These are phyloP conservation scores for Begonia fuchsioides DNA, from an alignment of 306 rosid genomes.

Conservation along the genomic window DNA sequence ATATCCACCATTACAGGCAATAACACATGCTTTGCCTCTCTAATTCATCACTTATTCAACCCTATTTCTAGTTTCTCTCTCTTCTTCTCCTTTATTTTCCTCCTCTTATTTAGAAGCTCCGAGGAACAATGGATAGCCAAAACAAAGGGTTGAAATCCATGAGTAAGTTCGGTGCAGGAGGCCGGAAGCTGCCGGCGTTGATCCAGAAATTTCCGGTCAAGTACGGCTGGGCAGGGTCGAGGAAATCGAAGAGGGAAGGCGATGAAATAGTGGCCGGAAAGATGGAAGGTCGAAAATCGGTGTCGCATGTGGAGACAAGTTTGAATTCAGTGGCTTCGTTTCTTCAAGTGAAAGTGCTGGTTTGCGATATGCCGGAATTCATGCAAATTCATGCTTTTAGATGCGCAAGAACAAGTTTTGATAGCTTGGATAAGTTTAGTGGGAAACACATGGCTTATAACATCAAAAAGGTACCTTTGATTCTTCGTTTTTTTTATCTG, in stretches of 20 bases:
- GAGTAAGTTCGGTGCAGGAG: conserved; percentile 38
- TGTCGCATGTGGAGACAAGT: conserved; percentile 59
- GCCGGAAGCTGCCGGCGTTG: conserved; percentile 21
- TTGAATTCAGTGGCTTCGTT: conserved; percentile 42
- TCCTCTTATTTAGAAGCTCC: no score
- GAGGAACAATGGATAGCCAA: conserved; percentile 32
- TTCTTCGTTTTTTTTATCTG: not conserved
- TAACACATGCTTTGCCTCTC: conserved; percentile 58
- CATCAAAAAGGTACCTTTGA: conserved; percentile 63
- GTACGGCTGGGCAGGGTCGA: conserved; percentile 36
- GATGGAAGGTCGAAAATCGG: conserved; percentile 27
- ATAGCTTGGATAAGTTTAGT: conserved; percentile 74
- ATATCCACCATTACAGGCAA: conserved; percentile 32
- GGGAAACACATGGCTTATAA: conserved; percentile 63
- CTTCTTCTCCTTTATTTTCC: conserved; percentile 21
- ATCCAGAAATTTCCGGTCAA: conserved; percentile 16
- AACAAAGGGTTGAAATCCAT: conserved; percentile 31
- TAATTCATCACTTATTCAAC: conserved; percentile 20
- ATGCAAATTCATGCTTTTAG: conserved; percentile 94
- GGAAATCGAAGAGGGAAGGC: conserved; percentile 19
- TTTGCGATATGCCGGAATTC: conserved; percentile 81
- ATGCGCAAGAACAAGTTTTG: conserved; percentile 62
- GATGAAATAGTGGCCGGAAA: conserved; percentile 2
- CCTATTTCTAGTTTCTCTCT: conserved; percentile 23
- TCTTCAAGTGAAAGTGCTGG: conserved; percentile 77